Evolutionary conservation across 2,329 filamentous ascomycete species (phyloP), one percentile per base, ranked within the genome.

Genomic region (Fusarium concolor): DNA sequence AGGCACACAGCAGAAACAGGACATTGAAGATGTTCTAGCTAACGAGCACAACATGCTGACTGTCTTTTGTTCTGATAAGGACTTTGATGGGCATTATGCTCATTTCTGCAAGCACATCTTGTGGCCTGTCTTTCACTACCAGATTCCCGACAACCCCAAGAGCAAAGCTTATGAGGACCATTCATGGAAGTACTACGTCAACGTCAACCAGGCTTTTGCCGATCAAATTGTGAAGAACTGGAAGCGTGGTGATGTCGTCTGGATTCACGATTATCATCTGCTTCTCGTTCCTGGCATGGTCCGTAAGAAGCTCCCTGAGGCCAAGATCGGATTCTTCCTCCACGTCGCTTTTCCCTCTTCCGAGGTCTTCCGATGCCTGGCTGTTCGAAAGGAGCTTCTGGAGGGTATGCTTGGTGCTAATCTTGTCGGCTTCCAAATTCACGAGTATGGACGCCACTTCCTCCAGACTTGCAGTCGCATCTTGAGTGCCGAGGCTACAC

Each of bases 161-260:
- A 97, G 94, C 87, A 98, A 98, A 79, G 95, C 95, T 0, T 98
- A 97, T 78, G 92, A 97, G 78, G 95, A 98, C 72, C 94, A 98
- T 79, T 97, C 94, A 1, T 98, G 94, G 93, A 87, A 94, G 71
- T 97, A 93, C 82, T 98, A 98, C 74, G 91, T 94, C 76, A 93
- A 92, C 54, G 87, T 97, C 75, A 97, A 97, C 81, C 91, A 96
- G 78, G 93, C 91, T 5, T 97, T 98, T 79, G 95, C 95, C 31
- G 92, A 97, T 77, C 91, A 90, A 76, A 94, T 98, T 60, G 85
- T 97, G 46, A 91, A 91, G 78, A 93, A 94, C 80, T 98, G 95
- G 90, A 97, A 97, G 83, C 89, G 91, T 28, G 94, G 93, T 41
- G 96, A 98, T 76, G 89, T 92, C 45, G 92, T 98, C 74, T 98